These are phyloP conservation scores for Saturnispora galanensis DNA, from an alignment of 805 yeast genomes.

Conservation along the genomic window DNA sequence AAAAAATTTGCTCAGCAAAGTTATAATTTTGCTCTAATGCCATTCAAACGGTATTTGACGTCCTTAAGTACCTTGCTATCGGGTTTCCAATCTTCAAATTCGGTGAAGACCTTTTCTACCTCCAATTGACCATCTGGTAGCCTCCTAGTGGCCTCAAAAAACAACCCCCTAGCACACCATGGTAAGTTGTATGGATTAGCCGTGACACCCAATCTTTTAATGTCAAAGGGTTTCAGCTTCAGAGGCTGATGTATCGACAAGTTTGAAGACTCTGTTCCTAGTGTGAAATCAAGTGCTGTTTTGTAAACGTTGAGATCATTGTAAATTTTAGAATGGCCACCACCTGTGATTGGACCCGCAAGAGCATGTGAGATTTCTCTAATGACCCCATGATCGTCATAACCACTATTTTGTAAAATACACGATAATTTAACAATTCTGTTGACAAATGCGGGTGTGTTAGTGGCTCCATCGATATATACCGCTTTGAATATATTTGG, in stretches of 20 bases:
- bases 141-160: conserved; percentile 39
- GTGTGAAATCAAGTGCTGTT: conserved; percentile 60
- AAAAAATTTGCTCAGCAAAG: neutral
- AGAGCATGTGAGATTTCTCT: conserved; percentile 70
- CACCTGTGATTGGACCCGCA: conserved; percentile 90
- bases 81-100: conserved; percentile 83
- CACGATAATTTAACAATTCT: conserved; percentile 67
- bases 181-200: conserved; percentile 78
- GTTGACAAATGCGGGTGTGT: conserved; percentile 71
- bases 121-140: conserved; percentile 41
- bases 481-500: conserved; percentile 88
- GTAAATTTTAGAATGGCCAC: conserved; percentile 88
- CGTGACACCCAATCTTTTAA: conserved; percentile 49
- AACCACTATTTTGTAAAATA: conserved; percentile 65
- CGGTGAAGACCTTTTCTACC: conserved; percentile 48
- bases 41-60: conserved; percentile 48
- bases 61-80: conserved; percentile 74
- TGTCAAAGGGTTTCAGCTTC: conserved; percentile 34
- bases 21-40: conserved; percentile 26
- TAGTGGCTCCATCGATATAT: conserved; percentile 74
- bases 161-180: conserved; percentile 82
- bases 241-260: conserved; percentile 23
- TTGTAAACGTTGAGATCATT: conserved; percentile 79
- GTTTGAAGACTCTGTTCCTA: conserved; percentile 50
- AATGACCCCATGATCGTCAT: conserved; percentile 75